Base-by-base conservation (phyloP, 108 stramenopile genomes). In the Cyclotella baltica region DNA sequence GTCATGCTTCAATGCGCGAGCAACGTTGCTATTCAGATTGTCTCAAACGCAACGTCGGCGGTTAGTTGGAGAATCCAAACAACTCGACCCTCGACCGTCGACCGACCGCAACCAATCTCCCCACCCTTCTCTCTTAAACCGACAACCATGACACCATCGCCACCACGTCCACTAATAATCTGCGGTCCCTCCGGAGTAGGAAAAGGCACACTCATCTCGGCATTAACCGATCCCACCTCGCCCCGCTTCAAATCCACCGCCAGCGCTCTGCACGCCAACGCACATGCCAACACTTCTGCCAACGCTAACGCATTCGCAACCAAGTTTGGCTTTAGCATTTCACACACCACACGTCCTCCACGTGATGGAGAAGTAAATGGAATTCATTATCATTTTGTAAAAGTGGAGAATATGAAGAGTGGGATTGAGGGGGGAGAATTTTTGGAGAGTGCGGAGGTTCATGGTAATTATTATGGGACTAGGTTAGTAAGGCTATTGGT, bases 381-480 rank as follows among this genome's bases (percentile, higher is more conserved):
- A 2, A 85, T 92, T 35, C 94, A 98, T 78, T 99, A 99, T 75
- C 83, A 98, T 80, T 99, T 98, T 72, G 84, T 90, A 52, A 91
- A 88, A 2, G 88, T 88, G 30, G 95, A 93, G 27, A 63, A 61
- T 0, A 95, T 99, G 61, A 88, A 93, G 75, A 86, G 92, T 28
- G 95, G 90, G 69, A 98, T 99, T 67, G 90, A 81, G 15, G 78
- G 30, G 9, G 90, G 90, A 27, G 81, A 84, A 59, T 96, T 93
- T 67, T 76, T 99, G 18, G 98, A 99, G 80, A 89, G 92, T 74
- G 98, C 98, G n/a, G 72, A 87, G 40, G 97, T 99, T 36, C 98
- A 98, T 78, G 97, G 94, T 53, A 97, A 98, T 73, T 92, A 97
- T 47, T 99, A 99, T 73, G 96, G 97, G 27, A 98, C 97, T 15